phyloP scores from a whole-genome alignment of 78 protist species.

The Cavenderia fasciculata region DNA sequence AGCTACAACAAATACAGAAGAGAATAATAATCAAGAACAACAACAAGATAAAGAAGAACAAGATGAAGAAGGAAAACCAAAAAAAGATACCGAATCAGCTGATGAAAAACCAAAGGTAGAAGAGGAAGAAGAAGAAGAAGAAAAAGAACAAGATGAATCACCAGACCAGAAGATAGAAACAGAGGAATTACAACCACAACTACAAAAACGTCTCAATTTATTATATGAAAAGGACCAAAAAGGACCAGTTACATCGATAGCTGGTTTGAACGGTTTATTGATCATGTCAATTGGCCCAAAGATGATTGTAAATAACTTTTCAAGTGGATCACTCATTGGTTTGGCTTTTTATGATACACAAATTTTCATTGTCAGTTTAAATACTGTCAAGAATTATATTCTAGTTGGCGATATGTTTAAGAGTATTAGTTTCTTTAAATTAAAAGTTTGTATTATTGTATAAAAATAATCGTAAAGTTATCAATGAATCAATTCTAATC shows the following conservation, averaged over 20 bases:
- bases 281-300: constrained; percentile 83
- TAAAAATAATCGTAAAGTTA: neutral
- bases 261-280: constrained; percentile 47
- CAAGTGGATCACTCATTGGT: constrained; percentile 23
- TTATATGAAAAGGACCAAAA: constrained; percentile 75
- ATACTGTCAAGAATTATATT: constrained; percentile 70
- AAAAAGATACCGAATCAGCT: neutral
- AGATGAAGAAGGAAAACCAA: constrained; percentile 7
- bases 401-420: constrained; percentile 74
- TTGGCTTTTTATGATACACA: constrained; percentile 82
- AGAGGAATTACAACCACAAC: constrained; percentile 97
- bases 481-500: neutral
- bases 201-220: constrained; percentile 37
- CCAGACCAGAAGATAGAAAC: constrained; percentile 91
- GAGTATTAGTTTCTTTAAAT: constrained; percentile 58
- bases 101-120: constrained; percentile 9
- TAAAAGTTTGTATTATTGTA: constrained; percentile 35
- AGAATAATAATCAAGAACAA: no score
- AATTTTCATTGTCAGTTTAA: constrained; percentile 47
- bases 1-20: no score
- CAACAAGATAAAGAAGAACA: no score
- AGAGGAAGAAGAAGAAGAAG: neutral
- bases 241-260: constrained; percentile 70
- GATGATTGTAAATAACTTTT: constrained; percentile 33
- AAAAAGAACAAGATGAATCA: no score